Conservation (phyloP, 2,329 filamentous ascomycete species). For the Didymella keratinophila region DNA sequence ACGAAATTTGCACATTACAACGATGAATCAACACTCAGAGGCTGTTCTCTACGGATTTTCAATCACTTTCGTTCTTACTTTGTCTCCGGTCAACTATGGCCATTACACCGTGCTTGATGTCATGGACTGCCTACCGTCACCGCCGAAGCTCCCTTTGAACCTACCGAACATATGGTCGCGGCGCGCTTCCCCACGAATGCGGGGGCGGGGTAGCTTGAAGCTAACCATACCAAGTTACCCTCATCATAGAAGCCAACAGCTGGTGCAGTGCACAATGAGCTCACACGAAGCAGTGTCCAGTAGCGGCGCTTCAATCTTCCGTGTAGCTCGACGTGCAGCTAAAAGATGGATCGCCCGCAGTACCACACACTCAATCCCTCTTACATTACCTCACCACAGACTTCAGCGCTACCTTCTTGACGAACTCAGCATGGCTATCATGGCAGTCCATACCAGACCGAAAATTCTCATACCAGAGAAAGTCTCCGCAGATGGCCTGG, state of each 20-base stretch:
- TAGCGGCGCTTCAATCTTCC: slow-evolving; percentile 33
- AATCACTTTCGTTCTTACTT: background rate
- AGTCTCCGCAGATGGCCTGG: slow-evolving; percentile 78
- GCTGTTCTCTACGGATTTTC: background rate
- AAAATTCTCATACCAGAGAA: slow-evolving; percentile 80
- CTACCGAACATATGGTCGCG: slow-evolving; percentile 20
- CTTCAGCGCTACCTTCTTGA: background rate
- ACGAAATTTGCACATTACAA: background rate
- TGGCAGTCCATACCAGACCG: slow-evolving; percentile 43
- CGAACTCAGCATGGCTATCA: slow-evolving; percentile 41
- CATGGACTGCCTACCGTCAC: background rate
- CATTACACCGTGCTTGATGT: background rate
- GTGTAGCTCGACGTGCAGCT: slow-evolving; percentile 13
- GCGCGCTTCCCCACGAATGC: slow-evolving; percentile 38
- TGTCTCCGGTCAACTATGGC: no score
- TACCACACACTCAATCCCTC: background rate
- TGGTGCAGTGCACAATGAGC: slow-evolving; percentile 31
- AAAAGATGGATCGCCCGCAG: slow-evolving; percentile 11
- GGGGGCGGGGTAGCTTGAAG: slow-evolving; percentile 45
- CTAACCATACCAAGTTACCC: slow-evolving; percentile 32
- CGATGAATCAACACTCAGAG: background rate
- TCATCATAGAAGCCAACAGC: slow-evolving; percentile 30
- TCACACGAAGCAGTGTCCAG: slow-evolving; percentile 26
- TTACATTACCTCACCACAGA: background rate
- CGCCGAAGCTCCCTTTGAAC: background rate